These are phyloP conservation scores for Lyophyllum decastes DNA, from an alignment of 768 basidiomycete species.

Conservation along the genomic window DNA sequence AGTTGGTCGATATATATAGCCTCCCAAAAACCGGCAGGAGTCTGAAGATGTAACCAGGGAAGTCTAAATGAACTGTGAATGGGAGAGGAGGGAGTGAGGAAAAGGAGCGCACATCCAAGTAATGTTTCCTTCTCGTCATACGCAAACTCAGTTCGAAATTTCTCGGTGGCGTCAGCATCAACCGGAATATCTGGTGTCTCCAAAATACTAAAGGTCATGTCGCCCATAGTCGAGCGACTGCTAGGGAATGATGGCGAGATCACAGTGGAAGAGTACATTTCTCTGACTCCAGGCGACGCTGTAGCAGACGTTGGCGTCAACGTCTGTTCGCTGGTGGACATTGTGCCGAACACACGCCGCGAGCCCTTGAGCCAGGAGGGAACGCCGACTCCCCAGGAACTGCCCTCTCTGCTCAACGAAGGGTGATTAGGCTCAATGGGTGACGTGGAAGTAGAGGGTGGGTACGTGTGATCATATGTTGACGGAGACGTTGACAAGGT, in stretches of 20 bases:
- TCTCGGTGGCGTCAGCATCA: conserved; percentile 67
- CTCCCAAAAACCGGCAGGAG: conserved; percentile 88
- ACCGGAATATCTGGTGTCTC: conserved; percentile 67
- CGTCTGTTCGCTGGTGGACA: conserved; percentile 26
- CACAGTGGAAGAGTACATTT: conserved; percentile 57
- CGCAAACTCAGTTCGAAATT: conserved; percentile 82
- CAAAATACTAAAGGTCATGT: conserved; percentile 80
- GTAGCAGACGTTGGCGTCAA: conserved; percentile 16
- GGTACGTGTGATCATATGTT: conserved; percentile 69
- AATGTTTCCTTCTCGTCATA: conserved; percentile 86
- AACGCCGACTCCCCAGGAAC: conserved; percentile 65
- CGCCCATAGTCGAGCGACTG: conserved; percentile 44
- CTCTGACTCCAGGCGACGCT: conserved; percentile 45
- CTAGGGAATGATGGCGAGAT: conserved; percentile 26
- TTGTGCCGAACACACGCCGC: conserved; percentile 40
- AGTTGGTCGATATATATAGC: conserved; percentile 89
- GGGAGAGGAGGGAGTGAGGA: not conserved
- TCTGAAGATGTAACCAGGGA: conserved; percentile 88
- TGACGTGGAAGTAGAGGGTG: conserved; percentile 63
- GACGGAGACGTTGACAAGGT: conserved; percentile 24
- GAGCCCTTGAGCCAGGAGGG: conserved; percentile 69
- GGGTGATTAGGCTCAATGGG: conserved; percentile 46
- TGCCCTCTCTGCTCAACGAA: conserved; percentile 51
- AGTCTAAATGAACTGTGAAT: conserved; percentile 52
- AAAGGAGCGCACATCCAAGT: conserved; percentile 74